Evolutionary conservation across 2,329 filamentous ascomycete species (phyloP).

Genomic region (Paracorniculantispora psalliotae): DNA sequence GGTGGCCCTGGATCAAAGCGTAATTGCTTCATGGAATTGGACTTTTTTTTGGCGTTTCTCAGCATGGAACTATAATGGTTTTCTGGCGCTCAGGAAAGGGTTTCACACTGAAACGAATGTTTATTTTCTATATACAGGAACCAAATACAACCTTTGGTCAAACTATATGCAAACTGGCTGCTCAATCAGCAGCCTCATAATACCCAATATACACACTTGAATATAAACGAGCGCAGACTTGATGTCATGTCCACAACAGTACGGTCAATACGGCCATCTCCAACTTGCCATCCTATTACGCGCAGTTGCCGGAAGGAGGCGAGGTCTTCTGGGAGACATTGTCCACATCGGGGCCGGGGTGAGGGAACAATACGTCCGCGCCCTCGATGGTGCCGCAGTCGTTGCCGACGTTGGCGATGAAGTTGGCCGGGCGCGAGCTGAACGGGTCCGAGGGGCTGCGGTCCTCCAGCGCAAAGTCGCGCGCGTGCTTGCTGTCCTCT

Average conservation of each 20-base stretch:
- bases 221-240: not conserved
- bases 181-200: not conserved
- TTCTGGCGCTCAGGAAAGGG: not conserved
- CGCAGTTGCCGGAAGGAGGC: conserved; percentile 11
- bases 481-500: not conserved
- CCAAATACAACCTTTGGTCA: not conserved
- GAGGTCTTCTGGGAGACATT: conserved; percentile 6
- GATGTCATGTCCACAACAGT: not conserved
- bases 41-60: not conserved
- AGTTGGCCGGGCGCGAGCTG: conserved; percentile 47
- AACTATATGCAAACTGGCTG: not conserved
- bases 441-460: conserved; percentile 13
- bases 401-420: conserved; percentile 58
- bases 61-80: not conserved
- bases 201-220: not conserved
- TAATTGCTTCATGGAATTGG: not conserved
- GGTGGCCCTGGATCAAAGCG: not conserved
- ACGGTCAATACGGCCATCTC: no score
- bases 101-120: not conserved
- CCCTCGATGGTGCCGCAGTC: conserved; percentile 50
- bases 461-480: not conserved
- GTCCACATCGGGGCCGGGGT: conserved; percentile 48
- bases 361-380: conserved; percentile 53
- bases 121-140: not conserved
- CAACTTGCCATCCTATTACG: not conserved